Percentiles rank a stretch among this genome's conserved stretches.
These are phyloP conservation scores for Xylariomycetidae sp. DNA, from an alignment of 2,329 filamentous ascomycete species.

Conservation along the genomic window DNA sequence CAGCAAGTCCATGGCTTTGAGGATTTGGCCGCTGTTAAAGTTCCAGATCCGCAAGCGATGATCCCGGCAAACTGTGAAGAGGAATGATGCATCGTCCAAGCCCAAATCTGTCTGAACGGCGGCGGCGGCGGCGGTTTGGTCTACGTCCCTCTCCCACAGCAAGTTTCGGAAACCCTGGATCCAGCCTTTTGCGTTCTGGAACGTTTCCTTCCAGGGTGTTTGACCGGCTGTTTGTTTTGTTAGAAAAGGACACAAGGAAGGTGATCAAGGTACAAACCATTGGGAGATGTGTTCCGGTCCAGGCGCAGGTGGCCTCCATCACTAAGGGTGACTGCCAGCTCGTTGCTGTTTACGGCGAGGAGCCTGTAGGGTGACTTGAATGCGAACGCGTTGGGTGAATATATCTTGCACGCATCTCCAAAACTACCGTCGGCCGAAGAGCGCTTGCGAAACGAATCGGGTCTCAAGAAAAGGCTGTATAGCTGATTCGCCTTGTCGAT, in stretches of 20 bases:
- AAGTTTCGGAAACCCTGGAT: constrained; percentile 59
- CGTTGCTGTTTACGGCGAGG: constrained; percentile 64
- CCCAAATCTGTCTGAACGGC: constrained; percentile 49
- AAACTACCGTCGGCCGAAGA: constrained; percentile 66
- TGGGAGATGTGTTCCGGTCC: constrained; percentile 48
- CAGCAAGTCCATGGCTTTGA: constrained; percentile 72
- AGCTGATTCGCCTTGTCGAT: constrained; percentile 69
- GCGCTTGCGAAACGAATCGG: constrained; percentile 71
- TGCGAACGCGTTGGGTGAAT: constrained; percentile 64
- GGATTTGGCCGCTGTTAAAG: constrained; percentile 69
- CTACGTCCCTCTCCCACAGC: constrained; percentile 50
- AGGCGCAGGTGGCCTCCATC: constrained; percentile 72
- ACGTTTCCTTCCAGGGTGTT: constrained; percentile 61
- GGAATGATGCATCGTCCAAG: constrained; percentile 43
- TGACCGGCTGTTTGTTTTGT: constrained; percentile 23
- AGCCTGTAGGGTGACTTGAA: constrained; percentile 79
- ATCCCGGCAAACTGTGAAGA: constrained; percentile 81
- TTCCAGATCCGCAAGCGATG: constrained; percentile 90
- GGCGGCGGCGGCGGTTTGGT: constrained; percentile 61
- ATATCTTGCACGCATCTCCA: constrained; percentile 71
- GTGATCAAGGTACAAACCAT: constrained; percentile 34
- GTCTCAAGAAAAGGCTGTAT: constrained; percentile 76
- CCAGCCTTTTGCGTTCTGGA: constrained; percentile 71
- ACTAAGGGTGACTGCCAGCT: constrained; percentile 73
- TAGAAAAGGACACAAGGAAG: not conserved